Percentiles rank a stretch among this genome's conserved stretches.
These are phyloP conservation scores for Backusella psychrophila DNA, from an alignment of 192 early-diverging fungal species.

Conservation along the genomic window DNA sequence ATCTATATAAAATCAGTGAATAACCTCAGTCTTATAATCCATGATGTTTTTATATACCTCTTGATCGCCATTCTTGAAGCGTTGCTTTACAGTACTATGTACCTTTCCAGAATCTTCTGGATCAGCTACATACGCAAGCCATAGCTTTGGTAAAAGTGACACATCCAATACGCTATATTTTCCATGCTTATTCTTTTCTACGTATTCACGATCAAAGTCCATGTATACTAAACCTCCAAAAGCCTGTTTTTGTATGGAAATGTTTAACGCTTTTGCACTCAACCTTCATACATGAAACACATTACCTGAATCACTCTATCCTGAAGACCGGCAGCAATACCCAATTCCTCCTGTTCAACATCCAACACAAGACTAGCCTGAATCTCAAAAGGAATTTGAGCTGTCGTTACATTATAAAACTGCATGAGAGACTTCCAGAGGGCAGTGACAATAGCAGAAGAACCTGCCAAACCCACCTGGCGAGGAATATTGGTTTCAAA, in stretches of 20 bases:
- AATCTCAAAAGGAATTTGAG: constrained; percentile 43
- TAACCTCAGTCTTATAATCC: background rate
- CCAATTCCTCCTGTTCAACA: constrained; percentile 55
- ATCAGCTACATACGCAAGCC: constrained; percentile 50
- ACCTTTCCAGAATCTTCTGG: constrained; percentile 62
- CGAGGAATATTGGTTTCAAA: constrained; percentile 65
- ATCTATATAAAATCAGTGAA: constrained; percentile 22
- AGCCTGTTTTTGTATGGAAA: background rate
- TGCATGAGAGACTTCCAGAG: constrained; percentile 47
- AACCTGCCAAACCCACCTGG: constrained; percentile 48
- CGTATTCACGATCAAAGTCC: constrained; percentile 53
- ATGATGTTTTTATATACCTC: constrained; percentile 31
- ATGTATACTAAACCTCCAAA: constrained; percentile 61
- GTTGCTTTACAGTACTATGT: constrained; percentile 49
- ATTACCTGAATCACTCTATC: constrained; percentile 64
- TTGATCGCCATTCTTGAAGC: constrained; percentile 51
- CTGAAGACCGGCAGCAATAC: constrained; percentile 59
- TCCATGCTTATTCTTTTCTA: constrained; percentile 49
- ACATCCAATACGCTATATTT: constrained; percentile 42
- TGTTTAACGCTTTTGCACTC: background rate
- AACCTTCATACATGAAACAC: background rate
- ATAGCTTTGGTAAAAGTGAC: constrained; percentile 40
- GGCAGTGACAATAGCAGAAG: constrained; percentile 58
- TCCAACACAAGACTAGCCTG: constrained; percentile 54
- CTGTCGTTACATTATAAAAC: constrained; percentile 33